A percentile compares a stretch with the other conserved stretches of the same genome.
phyloP scores from a whole-genome alignment of 2,329 filamentous ascomycete genomes.

The Apiospora sp. region DNA sequence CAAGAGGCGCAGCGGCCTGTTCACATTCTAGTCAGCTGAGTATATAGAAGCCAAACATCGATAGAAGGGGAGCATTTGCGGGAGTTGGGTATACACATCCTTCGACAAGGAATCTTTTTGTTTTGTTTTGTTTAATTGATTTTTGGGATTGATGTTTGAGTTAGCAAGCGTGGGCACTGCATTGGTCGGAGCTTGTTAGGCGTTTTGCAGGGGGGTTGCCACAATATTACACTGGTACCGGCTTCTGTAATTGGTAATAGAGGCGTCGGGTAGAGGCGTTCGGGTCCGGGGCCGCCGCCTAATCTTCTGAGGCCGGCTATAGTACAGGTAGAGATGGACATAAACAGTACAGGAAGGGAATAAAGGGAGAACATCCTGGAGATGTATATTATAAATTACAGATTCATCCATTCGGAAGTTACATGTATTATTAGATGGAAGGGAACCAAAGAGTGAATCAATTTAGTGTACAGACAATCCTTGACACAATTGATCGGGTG shows the following conservation, averaged over 20 bases:
- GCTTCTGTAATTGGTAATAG: conserved; percentile 2
- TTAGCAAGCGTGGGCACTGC: conserved; percentile 11
- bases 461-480: neutral
- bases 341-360: neutral
- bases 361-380: neutral
- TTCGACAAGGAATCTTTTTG: neutral
- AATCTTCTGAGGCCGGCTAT: neutral
- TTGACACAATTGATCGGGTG: neutral
- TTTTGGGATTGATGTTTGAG: neutral
- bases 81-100: neutral
- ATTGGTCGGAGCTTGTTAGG: conserved; percentile 9
- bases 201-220: neutral
- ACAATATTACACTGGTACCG: neutral
- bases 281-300: neutral
- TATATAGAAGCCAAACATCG: neutral
- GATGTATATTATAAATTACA: neutral
- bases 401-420: neutral
- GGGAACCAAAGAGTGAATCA: too few relatives aligned
- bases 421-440: too few relatives aligned
- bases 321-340: neutral
- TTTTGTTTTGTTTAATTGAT: neutral
- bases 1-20: conserved; percentile 57
- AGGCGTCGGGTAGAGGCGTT: conserved; percentile 15
- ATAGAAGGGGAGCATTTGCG: neutral
- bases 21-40: conserved; percentile 50